phyloP scores from a whole-genome alignment of 306 rosid species.

The Datisca glomerata region DNA sequence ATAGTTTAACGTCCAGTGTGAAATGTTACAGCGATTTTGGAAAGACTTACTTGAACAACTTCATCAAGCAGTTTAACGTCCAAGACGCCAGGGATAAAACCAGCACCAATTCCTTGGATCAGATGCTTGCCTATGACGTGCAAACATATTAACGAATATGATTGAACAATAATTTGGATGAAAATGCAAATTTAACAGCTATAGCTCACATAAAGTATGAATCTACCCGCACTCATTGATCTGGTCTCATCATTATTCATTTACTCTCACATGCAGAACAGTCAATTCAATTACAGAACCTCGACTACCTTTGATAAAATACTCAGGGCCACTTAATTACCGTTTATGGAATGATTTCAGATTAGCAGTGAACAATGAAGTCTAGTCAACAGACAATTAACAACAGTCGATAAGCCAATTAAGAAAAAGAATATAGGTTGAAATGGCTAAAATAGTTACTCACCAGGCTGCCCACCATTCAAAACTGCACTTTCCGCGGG shows the following conservation, averaged over 20 bases:
- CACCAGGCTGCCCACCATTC: conserved; percentile 69
- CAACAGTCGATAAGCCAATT: too few relatives aligned
- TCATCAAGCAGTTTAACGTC: conserved; percentile 51
- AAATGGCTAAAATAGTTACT: conserved; percentile 8
- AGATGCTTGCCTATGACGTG: conserved; percentile 49
- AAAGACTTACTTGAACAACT: conserved; percentile 41
- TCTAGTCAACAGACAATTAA: too few relatives aligned
- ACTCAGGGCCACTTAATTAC: too few relatives aligned
- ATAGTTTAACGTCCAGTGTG: neutral
- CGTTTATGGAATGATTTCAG: too few relatives aligned
- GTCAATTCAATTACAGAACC: neutral
- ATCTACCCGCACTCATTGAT: too few relatives aligned
- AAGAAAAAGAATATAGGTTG: neutral
- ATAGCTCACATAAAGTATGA: neutral
- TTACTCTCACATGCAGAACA: neutral
- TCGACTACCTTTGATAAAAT: neutral
- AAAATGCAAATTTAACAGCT: neutral
- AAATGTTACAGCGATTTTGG: neutral
- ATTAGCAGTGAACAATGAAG: too few relatives aligned
- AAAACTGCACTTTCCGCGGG: conserved; percentile 71
- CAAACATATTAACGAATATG: neutral
- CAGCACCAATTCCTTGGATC: conserved; percentile 76
- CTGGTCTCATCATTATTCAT: neutral
- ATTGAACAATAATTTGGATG: neutral
- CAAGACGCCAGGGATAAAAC: conserved; percentile 37